Evolutionary conservation across 345 rosid species (phyloP).

Genomic region (Acer campestre): DNA sequence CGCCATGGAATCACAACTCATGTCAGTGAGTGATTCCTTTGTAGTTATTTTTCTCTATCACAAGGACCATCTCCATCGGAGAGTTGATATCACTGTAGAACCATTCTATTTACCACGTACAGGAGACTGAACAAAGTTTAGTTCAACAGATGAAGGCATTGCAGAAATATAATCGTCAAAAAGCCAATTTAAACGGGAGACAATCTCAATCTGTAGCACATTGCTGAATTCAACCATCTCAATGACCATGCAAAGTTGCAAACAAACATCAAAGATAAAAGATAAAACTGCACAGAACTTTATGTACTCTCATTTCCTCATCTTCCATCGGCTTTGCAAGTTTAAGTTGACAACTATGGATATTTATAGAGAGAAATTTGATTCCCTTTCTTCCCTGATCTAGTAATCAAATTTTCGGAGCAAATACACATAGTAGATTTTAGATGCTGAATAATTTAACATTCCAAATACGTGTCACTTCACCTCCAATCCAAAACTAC

Average conservation of each 20-base stretch:
- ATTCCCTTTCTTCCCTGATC: background rate
- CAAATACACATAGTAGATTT: conserved; percentile 14
- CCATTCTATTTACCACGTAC: background rate
- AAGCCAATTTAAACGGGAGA: background rate
- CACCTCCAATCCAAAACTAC: conserved; percentile 28
- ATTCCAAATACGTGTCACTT: background rate
- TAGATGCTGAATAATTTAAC: conserved; percentile 14
- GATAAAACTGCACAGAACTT: background rate
- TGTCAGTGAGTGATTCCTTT: no score
- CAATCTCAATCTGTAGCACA: background rate
- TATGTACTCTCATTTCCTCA: background rate
- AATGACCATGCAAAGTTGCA: background rate
- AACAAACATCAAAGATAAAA: background rate
- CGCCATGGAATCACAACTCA: no score
- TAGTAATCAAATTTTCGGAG: background rate
- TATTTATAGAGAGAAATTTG: background rate
- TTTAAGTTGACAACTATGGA: background rate
- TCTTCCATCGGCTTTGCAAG: background rate
- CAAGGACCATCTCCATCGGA: background rate
- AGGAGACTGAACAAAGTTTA: background rate
- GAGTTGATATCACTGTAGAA: background rate
- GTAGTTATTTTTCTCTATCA: background rate
- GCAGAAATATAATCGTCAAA: background rate
- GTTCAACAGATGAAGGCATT: background rate
- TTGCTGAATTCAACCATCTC: background rate